A percentile compares a stretch with the other conserved stretches of the same genome.
Conservation (phyloP, 768 basidiomycete species). For the Rhodotorula kratochvilovae region DNA sequence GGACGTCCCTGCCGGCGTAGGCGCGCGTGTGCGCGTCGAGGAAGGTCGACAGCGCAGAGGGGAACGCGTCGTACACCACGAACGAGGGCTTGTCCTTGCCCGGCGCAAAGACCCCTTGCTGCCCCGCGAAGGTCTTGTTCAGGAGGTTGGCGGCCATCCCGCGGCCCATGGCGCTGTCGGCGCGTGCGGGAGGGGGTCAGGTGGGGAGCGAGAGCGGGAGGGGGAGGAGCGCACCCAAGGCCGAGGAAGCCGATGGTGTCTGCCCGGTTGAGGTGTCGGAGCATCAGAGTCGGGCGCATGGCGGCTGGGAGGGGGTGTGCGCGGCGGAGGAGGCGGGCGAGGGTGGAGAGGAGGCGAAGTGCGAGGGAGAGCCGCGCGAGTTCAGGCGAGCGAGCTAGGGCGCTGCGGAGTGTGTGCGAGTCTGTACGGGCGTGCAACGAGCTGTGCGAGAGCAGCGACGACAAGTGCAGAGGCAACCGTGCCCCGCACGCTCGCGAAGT, state of each 20-base stretch:
- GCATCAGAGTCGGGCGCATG: slow-evolving; percentile 13
- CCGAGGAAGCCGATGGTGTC: slow-evolving; percentile 66
- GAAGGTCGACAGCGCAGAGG: slow-evolving; percentile 60
- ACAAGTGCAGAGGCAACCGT: too few relatives aligned
- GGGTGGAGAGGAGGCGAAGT: neutral
- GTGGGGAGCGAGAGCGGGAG: neutral
- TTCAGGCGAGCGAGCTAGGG: neutral
- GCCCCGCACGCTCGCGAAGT: too few relatives aligned
- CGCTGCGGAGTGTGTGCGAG: too few relatives aligned
- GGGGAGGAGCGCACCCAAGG: slow-evolving; percentile 55
- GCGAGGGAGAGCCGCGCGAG: neutral
- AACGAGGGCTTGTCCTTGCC: slow-evolving; percentile 51
- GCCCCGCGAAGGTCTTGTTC: slow-evolving; percentile 57
- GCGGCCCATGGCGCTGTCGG: slow-evolving; percentile 61
- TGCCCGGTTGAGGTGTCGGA: slow-evolving; percentile 5
- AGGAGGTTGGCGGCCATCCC: slow-evolving; percentile 84
- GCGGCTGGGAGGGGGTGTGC: neutral
- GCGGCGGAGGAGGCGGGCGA: neutral
- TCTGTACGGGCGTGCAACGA: too few relatives aligned
- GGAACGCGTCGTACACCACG: slow-evolving; percentile 71
- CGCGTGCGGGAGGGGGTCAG: neutral
- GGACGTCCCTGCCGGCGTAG: slow-evolving; percentile 60
- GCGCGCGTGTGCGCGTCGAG: slow-evolving; percentile 55
- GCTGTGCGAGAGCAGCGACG: too few relatives aligned
- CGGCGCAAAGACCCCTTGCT: slow-evolving; percentile 13